Evolutionary conservation across 345 rosid genomes (phyloP).

Genomic region (Populus tremula): DNA sequence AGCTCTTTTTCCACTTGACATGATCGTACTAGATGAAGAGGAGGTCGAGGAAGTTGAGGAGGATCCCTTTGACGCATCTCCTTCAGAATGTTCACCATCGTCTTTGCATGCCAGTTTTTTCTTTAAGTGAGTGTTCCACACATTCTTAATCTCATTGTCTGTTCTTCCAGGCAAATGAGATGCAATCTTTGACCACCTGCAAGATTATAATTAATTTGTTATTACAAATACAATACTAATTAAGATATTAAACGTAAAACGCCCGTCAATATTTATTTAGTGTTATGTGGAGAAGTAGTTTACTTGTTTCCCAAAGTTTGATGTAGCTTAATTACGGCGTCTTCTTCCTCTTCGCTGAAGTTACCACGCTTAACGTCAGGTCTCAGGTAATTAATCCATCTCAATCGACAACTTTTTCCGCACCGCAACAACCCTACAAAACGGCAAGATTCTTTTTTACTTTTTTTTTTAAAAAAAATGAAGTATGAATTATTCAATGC

Average conservation of each 20-base stretch:
- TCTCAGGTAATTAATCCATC: slow-evolving; percentile 89
- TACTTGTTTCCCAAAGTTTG: slow-evolving; percentile 75
- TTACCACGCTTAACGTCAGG: slow-evolving; percentile 87
- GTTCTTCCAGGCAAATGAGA: slow-evolving; percentile 79
- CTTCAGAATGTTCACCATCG: neutral
- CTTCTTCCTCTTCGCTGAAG: slow-evolving; percentile 75
- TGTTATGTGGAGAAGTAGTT: neutral
- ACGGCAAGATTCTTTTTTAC: neutral
- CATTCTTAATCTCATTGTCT: slow-evolving; percentile 90
- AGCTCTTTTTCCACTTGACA: slow-evolving; percentile 3
- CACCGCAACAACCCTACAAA: slow-evolving; percentile 67
- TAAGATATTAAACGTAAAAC: neutral
- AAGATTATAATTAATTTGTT: neutral
- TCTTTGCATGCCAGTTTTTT: slow-evolving; percentile 35
- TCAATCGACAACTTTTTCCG: slow-evolving; percentile 88
- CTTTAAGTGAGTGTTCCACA: slow-evolving; percentile 86
- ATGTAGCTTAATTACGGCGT: slow-evolving; percentile 55
- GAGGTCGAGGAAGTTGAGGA: slow-evolving; percentile 36
- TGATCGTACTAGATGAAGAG: slow-evolving; percentile 24
- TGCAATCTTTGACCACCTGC: slow-evolving; percentile 93
- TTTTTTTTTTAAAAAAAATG: neutral
- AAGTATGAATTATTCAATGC: neutral
- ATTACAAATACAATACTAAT: neutral
- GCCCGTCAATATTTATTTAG: neutral
- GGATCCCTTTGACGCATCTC: slow-evolving; percentile 25